Evolutionary conservation across 176 grass and related monocot species (phyloP), one percentile per base, ranked within the genome.

Genomic region (Oryza glaberrima): DNA sequence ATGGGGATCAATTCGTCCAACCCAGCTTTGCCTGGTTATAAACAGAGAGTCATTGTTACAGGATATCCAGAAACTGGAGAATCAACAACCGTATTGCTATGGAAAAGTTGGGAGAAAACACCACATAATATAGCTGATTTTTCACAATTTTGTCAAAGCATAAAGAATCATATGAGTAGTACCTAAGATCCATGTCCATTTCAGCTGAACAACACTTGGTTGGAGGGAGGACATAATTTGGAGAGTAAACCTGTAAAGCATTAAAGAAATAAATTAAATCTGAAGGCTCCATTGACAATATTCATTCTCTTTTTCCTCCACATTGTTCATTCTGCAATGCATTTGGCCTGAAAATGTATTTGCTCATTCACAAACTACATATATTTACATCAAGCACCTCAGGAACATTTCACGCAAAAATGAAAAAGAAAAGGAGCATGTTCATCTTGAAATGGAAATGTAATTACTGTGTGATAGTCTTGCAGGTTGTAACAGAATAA

Each of bases 181-280:
- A 99, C 96, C 96, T 99, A 65, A 96, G 86, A 87, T 99, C 91
- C 67, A 99, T 90, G 32, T 85, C 78, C 78, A 96, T 77, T 83
- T 90, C 90, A 83, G 89, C 90, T 86, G 94, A 89, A 88, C 90
- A 90, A 17, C 81, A 90, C 78, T 88, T 94, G 25, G 66, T 69
- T 65, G 87, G 88, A 78, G 93, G 86, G 23, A 85, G 72, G 61
- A 89, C 84, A 80, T 99, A 99, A 61, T 96, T 90, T 65, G 96
- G 96, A 34, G 88, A 83, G 83, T 96, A 99, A 48, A 92, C 88
- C 96, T 99, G 93, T 32, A 90, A 90, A 36, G 44, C 70, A 85
- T 25, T 72, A 81, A n/a, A 30, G 26, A 10, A 73, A 61, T 45
- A 66, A 60, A 56, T 52, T 0, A 64, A 16, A 68, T 75, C 2